Base-by-base conservation (phyloP, 495 filamentous ascomycete genomes). In the Aspergillus carlsbadensis region DNA sequence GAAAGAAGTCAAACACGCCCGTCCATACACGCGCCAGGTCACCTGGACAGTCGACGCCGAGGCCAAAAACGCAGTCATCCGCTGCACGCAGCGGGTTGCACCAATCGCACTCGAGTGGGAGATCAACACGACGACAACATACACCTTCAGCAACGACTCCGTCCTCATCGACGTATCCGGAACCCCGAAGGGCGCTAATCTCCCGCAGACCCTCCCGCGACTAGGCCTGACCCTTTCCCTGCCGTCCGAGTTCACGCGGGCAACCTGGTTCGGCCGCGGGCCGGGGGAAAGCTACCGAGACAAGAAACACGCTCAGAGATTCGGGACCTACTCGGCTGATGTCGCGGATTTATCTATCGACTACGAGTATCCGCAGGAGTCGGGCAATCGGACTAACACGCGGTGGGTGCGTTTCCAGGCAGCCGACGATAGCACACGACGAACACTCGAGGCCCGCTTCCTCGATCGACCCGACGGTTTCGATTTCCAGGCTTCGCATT, bases 281-380 rank as follows among this genome's bases (percentile, higher is more conserved):
- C 85, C 85, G 0, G 83, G 80, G 6, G 83, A 87, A 65, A 78
- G 76, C 6, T 87, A 87, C 46, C 69, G 71, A 10, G 85, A 87
- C 70, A 86, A 81, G 67, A 80, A 81, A 53, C 61, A 71, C 0
- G 78, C 83, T 7, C 81, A 83, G 48, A 74, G 71, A 22, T 41
- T 81, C 2, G 83, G 82, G 7, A 61, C 76, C 10, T 85, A 78
- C 67, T 59, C 64, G 5, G 67, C 65, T 3, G 49, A 41, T n/a
- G 65, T 81, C 2, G 68, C 70, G 13, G 68, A 79, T 4, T 73
- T 87, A 37, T 77, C 77, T 50, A 79, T 78, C 2, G 65, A 72
- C 5, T 87, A 86, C 62, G 85, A 88, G 35, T 77, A 79, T 33
- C 85, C 84, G 1, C 85, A 87, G 53, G 85, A 88, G 57, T 78